A percentile compares a stretch with the other conserved stretches of the same genome.
phyloP scores from a whole-genome alignment of 805 yeast species.

The Lachancea kluyveri region DNA sequence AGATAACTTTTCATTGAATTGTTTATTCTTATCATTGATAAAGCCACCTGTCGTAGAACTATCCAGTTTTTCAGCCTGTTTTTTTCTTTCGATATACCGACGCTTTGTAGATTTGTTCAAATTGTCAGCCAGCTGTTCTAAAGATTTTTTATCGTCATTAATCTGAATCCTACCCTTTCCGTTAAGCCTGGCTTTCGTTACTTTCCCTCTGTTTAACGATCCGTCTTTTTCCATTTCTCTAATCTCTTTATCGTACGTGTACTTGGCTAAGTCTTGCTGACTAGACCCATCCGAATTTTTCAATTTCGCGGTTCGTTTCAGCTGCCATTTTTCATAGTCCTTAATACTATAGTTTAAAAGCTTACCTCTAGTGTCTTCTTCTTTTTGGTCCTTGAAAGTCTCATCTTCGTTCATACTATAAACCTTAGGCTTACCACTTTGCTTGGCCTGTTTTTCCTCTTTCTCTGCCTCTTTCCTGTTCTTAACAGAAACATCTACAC shows the following conservation, averaged over 20 bases:
- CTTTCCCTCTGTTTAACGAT: not conserved
- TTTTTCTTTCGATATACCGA: conserved; percentile 16
- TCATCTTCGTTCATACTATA: conserved; percentile 18
- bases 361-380: conserved; percentile 5
- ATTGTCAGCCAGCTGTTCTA: conserved; percentile 16
- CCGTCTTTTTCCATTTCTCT: conserved; percentile 6
- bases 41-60: conserved; percentile 13
- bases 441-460: conserved; percentile 10
- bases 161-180: conserved; percentile 12
- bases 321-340: conserved; percentile 23
- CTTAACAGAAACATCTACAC: conserved; percentile 14
- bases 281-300: conserved; percentile 6
- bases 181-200: conserved; percentile 7
- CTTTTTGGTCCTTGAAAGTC: conserved; percentile 1
- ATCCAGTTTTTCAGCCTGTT: conserved; percentile 11
- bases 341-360: conserved; percentile 20
- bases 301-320: conserved; percentile 7
- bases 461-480: conserved; percentile 19
- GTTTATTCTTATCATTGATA: conserved; percentile 28
- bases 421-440: conserved; percentile 18
- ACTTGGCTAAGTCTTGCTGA: conserved; percentile 20
- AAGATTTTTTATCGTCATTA: conserved; percentile 16
- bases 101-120: conserved; percentile 17
- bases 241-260: conserved; percentile 27
- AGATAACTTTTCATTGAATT: conserved; percentile 26